Base-by-base conservation (phyloP, 208 protist species). In the Trypanosoma lewisi region DNA sequence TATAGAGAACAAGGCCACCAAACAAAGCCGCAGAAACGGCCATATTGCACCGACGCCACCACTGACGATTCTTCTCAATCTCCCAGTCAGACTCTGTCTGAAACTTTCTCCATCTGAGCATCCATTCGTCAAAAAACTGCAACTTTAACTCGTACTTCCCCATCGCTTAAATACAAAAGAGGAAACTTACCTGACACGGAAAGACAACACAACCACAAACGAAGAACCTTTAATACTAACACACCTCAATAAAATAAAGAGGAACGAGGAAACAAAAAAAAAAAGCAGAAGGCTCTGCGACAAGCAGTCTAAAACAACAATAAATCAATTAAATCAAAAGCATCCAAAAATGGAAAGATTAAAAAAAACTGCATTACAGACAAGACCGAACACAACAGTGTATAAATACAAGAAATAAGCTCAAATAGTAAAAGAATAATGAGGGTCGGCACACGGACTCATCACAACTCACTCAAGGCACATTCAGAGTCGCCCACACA, bases 61-160 rank as follows among this genome's bases (percentile, higher is more conserved):
- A 91, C 80, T 95, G 89, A 51, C 83, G 82, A 62, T 83, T 81
- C 61, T 83, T 83, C 70, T 95, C 89, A 47, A 95, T 95, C 30
- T 80, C 69, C 85, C 82, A 95, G 71, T 95, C 89, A n/a, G 77
- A 83, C 59, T 93, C 82, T 21, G 89, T 93, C 73, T 95, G 89
- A 67, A 91, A 95, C 72, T 93, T 92, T 50, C 84, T 71, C 89
- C 89, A 95, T 47, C 85, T 85, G 56, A 95, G 80, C 89, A 95
- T 95, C 89, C 89, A 96, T 71, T 93, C 86, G 58, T 96, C 89
- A 48, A 96, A 75, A 70, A 86, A 83, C 81, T 96, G 89, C 73
- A 96, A 60, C n/a, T 78, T 90, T 17, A 96, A 49, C 63, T 96
- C 89, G 58, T 85, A 78, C 71, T 96, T 96, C 73, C 78, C 81